Evolutionary conservation across 2,329 filamentous ascomycete species (phyloP).

Genomic region (Monosporascus sp.): DNA sequence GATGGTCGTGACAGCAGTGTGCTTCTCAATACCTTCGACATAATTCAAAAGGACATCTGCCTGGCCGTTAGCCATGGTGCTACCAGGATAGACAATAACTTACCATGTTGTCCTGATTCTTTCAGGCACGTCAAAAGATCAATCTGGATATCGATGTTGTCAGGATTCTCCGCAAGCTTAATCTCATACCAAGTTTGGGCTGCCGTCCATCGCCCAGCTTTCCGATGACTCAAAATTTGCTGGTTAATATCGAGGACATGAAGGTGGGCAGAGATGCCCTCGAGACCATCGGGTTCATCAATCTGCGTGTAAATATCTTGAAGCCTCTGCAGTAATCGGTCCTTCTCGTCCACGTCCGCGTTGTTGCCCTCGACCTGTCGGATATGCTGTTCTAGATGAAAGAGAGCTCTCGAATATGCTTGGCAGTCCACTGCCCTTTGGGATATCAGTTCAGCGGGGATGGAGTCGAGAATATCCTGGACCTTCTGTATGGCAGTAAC

Average conservation of each 20-base stretch:
- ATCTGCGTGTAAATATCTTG: slow-evolving; percentile 97
- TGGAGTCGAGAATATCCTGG: slow-evolving; percentile 49
- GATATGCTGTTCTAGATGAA: slow-evolving; percentile 92
- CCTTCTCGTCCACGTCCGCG: slow-evolving; percentile 46
- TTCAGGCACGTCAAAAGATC: slow-evolving; percentile 84
- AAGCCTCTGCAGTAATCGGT: slow-evolving; percentile 68
- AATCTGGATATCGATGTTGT: slow-evolving; percentile 71
- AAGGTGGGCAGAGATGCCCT: slow-evolving; percentile 86
- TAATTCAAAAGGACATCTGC: slow-evolving; percentile 81
- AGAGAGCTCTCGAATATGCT: slow-evolving; percentile 86
- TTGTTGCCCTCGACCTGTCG: slow-evolving; percentile 42
- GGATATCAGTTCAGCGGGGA: slow-evolving; percentile 72
- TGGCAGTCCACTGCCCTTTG: slow-evolving; percentile 87
- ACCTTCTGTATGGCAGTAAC: slow-evolving; percentile 46
- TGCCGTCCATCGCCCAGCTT: slow-evolving; percentile 87
- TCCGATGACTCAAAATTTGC: slow-evolving; percentile 87
- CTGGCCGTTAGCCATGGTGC: slow-evolving; percentile 5
- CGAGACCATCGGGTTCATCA: slow-evolving; percentile 93
- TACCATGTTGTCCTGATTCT: slow-evolving; percentile 92
- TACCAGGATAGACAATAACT: slow-evolving; percentile 17
- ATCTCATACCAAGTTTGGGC: slow-evolving; percentile 98
- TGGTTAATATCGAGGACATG: slow-evolving; percentile 87
- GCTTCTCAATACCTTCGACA: slow-evolving; percentile 65
- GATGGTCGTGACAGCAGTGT: slow-evolving; percentile 44
- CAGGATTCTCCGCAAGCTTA: slow-evolving; percentile 72